phyloP scores from a whole-genome alignment of 164 flowering plant species.

The Kalanchoe fedtschenkoi region DNA sequence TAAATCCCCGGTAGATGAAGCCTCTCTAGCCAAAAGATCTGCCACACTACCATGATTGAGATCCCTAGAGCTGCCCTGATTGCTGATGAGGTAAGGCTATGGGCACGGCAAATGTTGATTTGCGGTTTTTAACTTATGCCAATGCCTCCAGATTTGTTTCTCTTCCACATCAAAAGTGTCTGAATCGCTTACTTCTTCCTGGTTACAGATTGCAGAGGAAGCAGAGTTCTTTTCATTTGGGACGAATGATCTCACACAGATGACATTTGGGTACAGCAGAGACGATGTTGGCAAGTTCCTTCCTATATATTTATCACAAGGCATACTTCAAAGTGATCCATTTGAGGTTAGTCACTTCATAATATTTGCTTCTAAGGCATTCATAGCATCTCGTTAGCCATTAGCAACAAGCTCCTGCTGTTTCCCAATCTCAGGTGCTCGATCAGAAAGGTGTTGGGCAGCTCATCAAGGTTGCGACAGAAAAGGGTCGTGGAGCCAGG shows the following conservation, averaged over 20 bases:
- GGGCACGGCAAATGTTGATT: neutral
- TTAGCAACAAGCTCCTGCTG: neutral
- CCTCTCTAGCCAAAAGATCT: no score
- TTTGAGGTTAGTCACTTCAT: slow-evolving; percentile 56
- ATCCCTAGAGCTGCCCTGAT: slow-evolving; percentile 95
- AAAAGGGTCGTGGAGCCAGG: slow-evolving; percentile 72
- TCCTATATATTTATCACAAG: slow-evolving; percentile 73
- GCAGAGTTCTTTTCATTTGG: slow-evolving; percentile 99
- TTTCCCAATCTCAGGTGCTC: slow-evolving; percentile 50
- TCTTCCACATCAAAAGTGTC: neutral
- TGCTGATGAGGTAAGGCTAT: slow-evolving; percentile 81
- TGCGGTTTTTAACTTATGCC: neutral
- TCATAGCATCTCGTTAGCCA: neutral
- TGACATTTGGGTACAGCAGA: slow-evolving; percentile 98
- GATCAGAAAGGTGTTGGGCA: slow-evolving; percentile 96
- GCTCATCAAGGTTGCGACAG: slow-evolving; percentile 82
- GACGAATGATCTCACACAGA: slow-evolving; percentile 95
- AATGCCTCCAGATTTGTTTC: neutral
- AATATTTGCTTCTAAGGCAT: neutral
- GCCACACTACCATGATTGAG: slow-evolving; percentile 99
- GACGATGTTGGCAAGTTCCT: slow-evolving; percentile 98
- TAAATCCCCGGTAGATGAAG: no score
- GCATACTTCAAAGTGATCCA: slow-evolving; percentile 84
- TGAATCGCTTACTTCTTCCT: neutral
- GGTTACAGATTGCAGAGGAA: slow-evolving; percentile 68